These are phyloP conservation scores for Nematocida homosporus DNA, from an alignment of 371 early-diverging fungal genomes.

Conservation along the genomic window DNA sequence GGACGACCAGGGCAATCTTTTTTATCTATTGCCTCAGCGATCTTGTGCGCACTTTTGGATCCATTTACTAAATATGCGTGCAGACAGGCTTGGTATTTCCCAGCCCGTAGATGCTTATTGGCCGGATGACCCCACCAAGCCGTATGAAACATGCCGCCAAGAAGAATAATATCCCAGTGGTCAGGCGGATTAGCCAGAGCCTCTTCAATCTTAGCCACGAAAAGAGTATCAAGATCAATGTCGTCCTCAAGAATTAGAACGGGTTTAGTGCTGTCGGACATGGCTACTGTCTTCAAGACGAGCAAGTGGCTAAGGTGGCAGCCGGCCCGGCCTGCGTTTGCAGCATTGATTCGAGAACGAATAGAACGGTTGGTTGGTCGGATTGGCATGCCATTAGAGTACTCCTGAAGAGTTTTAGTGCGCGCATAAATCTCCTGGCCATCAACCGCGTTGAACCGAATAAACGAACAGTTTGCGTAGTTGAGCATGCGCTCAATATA, in stretches of 20 bases:
- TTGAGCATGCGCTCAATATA: slow-evolving; percentile 15
- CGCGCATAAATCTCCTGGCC: slow-evolving; percentile 1
- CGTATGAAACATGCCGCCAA: neutral
- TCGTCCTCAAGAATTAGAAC: slow-evolving; percentile 24
- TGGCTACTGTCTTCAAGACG: neutral
- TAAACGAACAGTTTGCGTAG: slow-evolving; percentile 17
- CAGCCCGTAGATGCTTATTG: slow-evolving; percentile 1
- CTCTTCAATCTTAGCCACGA: slow-evolving; percentile 12
- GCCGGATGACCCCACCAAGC: neutral
- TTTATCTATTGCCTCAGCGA: slow-evolving; percentile 17
- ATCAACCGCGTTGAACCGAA: slow-evolving; percentile 11
- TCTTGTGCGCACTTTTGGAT: neutral
- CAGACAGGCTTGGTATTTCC: slow-evolving; percentile 15
- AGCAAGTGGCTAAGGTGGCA: slow-evolving; percentile 27
- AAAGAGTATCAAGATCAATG: slow-evolving; percentile 12
- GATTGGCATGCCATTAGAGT: slow-evolving; percentile 3
- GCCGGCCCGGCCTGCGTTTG: slow-evolving; percentile 5
- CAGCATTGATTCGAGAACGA: neutral
- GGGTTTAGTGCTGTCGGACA: slow-evolving; percentile 1
- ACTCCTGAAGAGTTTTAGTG: slow-evolving; percentile 5
- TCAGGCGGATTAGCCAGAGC: neutral
- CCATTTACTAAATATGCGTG: slow-evolving; percentile 19
- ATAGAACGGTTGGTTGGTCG: neutral
- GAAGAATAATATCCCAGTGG: neutral
- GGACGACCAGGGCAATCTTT: slow-evolving; percentile 1